Evolutionary conservation across 495 filamentous ascomycete genomes (phyloP).

Genomic region (Articulospora tetracladia): DNA sequence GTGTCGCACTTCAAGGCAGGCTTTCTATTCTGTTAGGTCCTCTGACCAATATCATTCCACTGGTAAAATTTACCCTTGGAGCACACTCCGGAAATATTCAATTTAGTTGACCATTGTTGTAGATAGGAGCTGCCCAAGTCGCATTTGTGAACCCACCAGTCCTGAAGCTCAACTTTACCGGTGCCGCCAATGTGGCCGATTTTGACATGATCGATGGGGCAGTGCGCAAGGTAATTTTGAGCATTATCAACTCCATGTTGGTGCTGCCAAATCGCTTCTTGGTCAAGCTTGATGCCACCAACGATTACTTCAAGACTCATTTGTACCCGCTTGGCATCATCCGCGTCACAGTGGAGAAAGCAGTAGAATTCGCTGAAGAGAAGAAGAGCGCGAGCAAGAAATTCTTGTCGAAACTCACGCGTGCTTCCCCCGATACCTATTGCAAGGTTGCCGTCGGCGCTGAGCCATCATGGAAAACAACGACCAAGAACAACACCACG

Average conservation of each 20-base stretch:
- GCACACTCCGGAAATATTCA: conserved; percentile 1
- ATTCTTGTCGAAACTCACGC: conserved; percentile 29
- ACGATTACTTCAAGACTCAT: conserved; percentile 40
- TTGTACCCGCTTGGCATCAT: conserved; percentile 35
- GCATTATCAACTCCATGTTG: conserved; percentile 35
- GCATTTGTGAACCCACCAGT: conserved; percentile 40
- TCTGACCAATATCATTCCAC: conserved; percentile 35
- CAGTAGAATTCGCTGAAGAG: conserved; percentile 27
- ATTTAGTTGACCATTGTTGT: background rate
- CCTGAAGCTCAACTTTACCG: conserved; percentile 37
- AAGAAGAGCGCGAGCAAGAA: conserved; percentile 20
- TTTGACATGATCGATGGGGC: conserved; percentile 29
- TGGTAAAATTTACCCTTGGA: conserved; percentile 25
- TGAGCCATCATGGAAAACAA: conserved; percentile 34
- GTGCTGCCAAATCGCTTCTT: conserved; percentile 41
- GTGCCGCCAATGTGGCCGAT: conserved; percentile 37
- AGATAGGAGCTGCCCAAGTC: conserved; percentile 41
- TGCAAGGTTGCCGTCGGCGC: conserved; percentile 34
- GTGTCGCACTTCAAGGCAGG: conserved; percentile 37
- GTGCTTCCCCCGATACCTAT: conserved; percentile 38
- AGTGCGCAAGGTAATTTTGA: conserved; percentile 32
- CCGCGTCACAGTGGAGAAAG: conserved; percentile 37
- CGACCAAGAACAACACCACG: conserved; percentile 31
- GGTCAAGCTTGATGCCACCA: conserved; percentile 35
- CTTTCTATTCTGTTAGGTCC: conserved; percentile 36